A percentile compares a stretch with the other conserved stretches of the same genome.
phyloP scores from a whole-genome alignment of 2,329 filamentous ascomycete genomes.

The Claviceps maximensis region DNA sequence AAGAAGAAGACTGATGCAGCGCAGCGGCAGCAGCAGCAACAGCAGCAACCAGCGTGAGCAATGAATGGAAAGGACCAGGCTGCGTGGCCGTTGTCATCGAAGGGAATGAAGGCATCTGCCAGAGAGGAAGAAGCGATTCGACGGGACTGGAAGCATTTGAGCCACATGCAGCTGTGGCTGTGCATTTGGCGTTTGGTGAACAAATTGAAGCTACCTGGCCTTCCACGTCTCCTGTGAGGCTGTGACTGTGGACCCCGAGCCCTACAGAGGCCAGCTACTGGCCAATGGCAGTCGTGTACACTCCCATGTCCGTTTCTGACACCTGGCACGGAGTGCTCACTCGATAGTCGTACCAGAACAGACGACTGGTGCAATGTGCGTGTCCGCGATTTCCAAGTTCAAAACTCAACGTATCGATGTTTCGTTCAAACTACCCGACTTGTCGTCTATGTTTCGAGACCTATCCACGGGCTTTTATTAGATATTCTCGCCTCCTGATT shows the following conservation, averaged over 20 bases:
- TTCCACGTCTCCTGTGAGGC: neutral
- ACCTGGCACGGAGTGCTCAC: neutral
- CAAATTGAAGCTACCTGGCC: no score
- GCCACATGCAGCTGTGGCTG: no score
- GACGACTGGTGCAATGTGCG: neutral
- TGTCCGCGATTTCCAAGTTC: neutral
- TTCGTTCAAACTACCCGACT: neutral
- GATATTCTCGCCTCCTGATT: neutral
- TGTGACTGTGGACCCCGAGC: neutral
- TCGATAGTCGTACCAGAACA: no score
- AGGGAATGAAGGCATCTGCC: neutral
- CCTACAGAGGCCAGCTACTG: neutral
- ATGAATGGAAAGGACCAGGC: neutral
- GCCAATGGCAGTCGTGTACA: neutral
- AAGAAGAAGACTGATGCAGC: neutral
- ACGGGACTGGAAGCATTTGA: neutral
- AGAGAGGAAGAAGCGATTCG: neutral
- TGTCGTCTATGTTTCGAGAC: neutral
- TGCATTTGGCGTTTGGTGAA: no score
- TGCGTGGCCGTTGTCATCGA: constrained; percentile 4
- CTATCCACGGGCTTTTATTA: no score
- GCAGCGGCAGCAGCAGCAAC: neutral
- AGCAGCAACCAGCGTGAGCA: neutral
- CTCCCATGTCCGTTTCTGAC: neutral
- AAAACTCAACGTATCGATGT: neutral